phyloP scores from a whole-genome alignment of 2,329 filamentous ascomycete species.

The Fonsecaea erecta region DNA sequence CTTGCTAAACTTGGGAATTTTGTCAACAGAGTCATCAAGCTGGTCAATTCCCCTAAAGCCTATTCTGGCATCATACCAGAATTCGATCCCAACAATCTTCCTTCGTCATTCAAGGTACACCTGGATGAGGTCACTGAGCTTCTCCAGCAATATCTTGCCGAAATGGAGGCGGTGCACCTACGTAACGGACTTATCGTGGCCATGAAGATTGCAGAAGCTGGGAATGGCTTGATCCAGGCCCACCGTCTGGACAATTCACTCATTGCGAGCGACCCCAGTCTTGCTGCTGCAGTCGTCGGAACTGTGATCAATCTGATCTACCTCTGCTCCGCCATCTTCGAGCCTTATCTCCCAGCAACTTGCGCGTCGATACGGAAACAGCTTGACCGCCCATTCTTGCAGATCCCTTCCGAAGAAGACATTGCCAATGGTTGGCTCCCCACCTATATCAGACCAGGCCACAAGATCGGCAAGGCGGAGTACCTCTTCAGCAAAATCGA shows the following conservation, averaged over 20 bases:
- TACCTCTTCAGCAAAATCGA: constrained; percentile 86
- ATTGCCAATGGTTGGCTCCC: constrained; percentile 66
- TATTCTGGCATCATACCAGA: constrained; percentile 73
- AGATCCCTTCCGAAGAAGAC: constrained; percentile 61
- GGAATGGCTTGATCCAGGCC: constrained; percentile 65
- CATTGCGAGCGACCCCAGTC: constrained; percentile 62
- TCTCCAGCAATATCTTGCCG: constrained; percentile 61
- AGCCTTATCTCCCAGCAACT: constrained; percentile 85
- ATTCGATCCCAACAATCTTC: constrained; percentile 47
- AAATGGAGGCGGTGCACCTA: constrained; percentile 65
- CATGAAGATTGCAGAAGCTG: constrained; percentile 62
- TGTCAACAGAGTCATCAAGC: constrained; percentile 75
- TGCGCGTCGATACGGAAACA: constrained; percentile 76
- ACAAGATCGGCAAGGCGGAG: constrained; percentile 78
- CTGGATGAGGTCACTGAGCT: constrained; percentile 56
- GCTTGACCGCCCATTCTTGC: constrained; percentile 64
- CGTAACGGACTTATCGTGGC: constrained; percentile 60
- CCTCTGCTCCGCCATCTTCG: constrained; percentile 76
- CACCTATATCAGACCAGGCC: constrained; percentile 66
- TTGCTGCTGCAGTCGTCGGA: constrained; percentile 69
- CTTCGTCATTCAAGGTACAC: constrained; percentile 47
- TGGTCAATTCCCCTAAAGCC: constrained; percentile 69
- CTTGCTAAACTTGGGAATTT: constrained; percentile 74
- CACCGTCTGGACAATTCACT: constrained; percentile 66
- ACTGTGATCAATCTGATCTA: constrained; percentile 83